phyloP scores from a whole-genome alignment of 805 yeast genomes.

The Saccharomyces eubayanus region DNA sequence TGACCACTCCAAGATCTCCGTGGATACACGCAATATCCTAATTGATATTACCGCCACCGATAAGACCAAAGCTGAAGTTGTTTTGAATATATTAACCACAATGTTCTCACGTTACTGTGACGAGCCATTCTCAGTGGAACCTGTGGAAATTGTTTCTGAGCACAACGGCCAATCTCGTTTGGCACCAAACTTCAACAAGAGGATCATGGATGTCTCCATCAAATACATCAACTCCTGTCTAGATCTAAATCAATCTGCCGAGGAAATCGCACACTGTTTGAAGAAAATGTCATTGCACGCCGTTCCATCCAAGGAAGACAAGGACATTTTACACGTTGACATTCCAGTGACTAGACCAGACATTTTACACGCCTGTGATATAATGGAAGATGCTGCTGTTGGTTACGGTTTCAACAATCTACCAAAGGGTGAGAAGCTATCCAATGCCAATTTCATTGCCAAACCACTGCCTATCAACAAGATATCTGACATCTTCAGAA shows the following conservation, averaged over 20 bases:
- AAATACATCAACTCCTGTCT: slow-evolving; percentile 85
- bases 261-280: slow-evolving; percentile 60
- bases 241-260: slow-evolving; percentile 67
- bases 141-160: slow-evolving; percentile 73
- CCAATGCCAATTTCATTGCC: slow-evolving; percentile 70
- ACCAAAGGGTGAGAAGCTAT: slow-evolving; percentile 66
- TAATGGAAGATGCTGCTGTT: slow-evolving; percentile 97
- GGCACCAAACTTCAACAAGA: slow-evolving; percentile 64
- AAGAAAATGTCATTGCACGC: slow-evolving; percentile 77
- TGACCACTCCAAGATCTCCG: slow-evolving; percentile 76
- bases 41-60: slow-evolving; percentile 95
- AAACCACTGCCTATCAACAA: slow-evolving; percentile 86
- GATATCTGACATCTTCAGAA: slow-evolving; percentile 80
- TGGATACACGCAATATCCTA: slow-evolving; percentile 79
- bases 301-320: slow-evolving; percentile 35
- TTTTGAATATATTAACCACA: slow-evolving; percentile 83
- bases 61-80: slow-evolving; percentile 87
- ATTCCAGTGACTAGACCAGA: slow-evolving; percentile 96
- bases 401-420: slow-evolving; percentile 91
- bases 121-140: slow-evolving; percentile 80
- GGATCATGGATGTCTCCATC: slow-evolving; percentile 64
- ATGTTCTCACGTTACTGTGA: slow-evolving; percentile 89
- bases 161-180: slow-evolving; percentile 71
- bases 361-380: slow-evolving; percentile 91
- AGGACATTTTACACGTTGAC: slow-evolving; percentile 46